A percentile compares a stretch with the other conserved stretches of the same genome.
phyloP scores from a whole-genome alignment of 768 basidiomycete species.

The Tricholoma terreum region DNA sequence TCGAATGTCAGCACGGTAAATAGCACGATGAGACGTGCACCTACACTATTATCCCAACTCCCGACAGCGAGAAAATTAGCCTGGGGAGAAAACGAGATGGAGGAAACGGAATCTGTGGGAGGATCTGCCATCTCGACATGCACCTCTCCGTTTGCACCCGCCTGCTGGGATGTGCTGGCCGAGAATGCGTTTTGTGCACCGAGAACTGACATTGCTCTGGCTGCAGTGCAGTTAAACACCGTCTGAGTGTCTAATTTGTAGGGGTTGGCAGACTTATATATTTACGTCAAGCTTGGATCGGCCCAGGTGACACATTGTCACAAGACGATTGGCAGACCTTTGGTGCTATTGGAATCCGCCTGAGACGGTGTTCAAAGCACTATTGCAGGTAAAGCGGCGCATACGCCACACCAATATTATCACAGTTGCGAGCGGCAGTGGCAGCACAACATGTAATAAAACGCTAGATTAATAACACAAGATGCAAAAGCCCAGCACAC shows the following conservation, averaged over 20 bases:
- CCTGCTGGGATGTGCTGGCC: not conserved
- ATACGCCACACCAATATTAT: too few species aligned
- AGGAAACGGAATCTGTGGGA: conserved; percentile 83
- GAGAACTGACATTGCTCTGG: not conserved
- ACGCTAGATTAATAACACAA: too few species aligned
- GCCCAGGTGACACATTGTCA: too few species aligned
- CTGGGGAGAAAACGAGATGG: conserved; percentile 74
- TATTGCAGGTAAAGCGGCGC: too few species aligned
- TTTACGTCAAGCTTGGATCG: too few species aligned
- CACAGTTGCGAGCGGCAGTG: too few species aligned
- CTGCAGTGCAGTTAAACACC: not conserved
- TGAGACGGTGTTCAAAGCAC: too few species aligned
- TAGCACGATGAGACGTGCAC: conserved; percentile 16
- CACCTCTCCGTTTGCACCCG: not conserved
- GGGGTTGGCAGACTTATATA: too few species aligned
- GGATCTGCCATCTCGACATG: conserved; percentile 75
- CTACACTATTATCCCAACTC: conserved; percentile 89
- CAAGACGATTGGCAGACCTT: too few species aligned
- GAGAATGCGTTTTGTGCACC: not conserved
- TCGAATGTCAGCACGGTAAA: conserved; percentile 10
- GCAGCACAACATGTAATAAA: too few species aligned
- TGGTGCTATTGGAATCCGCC: too few species aligned
- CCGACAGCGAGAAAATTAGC: conserved; percentile 88
- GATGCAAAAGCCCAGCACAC: too few species aligned
- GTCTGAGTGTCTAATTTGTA: not conserved